These are phyloP conservation scores for Tephrocybe sp. DNA, from an alignment of 768 basidiomycete species.

Conservation along the genomic window DNA sequence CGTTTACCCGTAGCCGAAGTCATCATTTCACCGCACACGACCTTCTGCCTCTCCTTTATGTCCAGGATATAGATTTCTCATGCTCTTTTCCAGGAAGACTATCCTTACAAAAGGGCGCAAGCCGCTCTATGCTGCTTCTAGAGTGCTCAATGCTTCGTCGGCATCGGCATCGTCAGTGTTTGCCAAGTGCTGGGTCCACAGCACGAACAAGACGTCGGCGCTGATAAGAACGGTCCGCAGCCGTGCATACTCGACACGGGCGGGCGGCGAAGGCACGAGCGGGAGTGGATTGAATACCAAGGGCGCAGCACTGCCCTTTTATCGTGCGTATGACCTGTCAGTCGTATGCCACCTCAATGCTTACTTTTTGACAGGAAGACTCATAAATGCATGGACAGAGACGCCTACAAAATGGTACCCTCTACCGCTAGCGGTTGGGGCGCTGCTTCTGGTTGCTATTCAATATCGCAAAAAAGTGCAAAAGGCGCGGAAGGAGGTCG, in stretches of 20 bases:
- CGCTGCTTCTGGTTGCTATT: slow-evolving; percentile 78
- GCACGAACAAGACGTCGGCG: slow-evolving; percentile 53
- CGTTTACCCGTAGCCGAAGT: slow-evolving; percentile 15
- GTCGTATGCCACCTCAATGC: slow-evolving; percentile 8
- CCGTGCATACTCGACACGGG: slow-evolving; percentile 39
- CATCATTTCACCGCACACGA: slow-evolving; percentile 4
- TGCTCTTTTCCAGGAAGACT: slow-evolving; percentile 54
- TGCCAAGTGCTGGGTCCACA: slow-evolving; percentile 51
- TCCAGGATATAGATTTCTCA: slow-evolving; percentile 20
- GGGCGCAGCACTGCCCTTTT: slow-evolving; percentile 42
- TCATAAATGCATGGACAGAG: slow-evolving; percentile 77
- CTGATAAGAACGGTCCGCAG: slow-evolving; percentile 45
- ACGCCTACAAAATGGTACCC: slow-evolving; percentile 97
- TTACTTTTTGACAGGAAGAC: slow-evolving; percentile 43
- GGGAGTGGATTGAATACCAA: slow-evolving; percentile 18
- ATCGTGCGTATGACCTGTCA: slow-evolving; percentile 39
- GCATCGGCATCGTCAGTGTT: slow-evolving; percentile 48
- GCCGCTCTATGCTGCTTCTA: slow-evolving; percentile 58
- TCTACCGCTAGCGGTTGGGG: slow-evolving; percentile 86
- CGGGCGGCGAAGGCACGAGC: slow-evolving; percentile 26
- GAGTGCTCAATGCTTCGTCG: slow-evolving; percentile 51
- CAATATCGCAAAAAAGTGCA: slow-evolving; percentile 66
- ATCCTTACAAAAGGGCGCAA: slow-evolving; percentile 51
- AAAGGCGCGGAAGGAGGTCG: slow-evolving; percentile 59
- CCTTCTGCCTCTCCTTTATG: slow-evolving; percentile 6